These are phyloP conservation scores for Chytriomyces confervae DNA, from an alignment of 192 early-diverging fungal genomes.

Conservation along the genomic window DNA sequence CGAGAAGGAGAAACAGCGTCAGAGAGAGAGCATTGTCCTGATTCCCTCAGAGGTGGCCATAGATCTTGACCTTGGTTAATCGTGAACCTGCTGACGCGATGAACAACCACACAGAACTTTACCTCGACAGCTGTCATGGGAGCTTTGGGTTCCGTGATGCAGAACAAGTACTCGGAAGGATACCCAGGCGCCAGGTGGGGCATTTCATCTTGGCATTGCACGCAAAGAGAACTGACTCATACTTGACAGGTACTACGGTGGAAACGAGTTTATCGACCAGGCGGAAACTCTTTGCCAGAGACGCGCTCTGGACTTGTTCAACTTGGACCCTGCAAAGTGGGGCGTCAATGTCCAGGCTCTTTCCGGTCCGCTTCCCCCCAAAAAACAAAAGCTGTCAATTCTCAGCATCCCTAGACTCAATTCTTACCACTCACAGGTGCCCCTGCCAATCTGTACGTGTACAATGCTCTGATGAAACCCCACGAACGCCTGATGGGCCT, in stretches of 20 bases:
- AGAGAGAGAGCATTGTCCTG: conserved; percentile 88
- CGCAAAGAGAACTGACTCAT: background rate
- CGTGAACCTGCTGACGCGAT: background rate
- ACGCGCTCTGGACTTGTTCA: conserved; percentile 93
- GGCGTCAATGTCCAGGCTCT: conserved; percentile 98
- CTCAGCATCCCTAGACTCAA: background rate
- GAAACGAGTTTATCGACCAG: conserved; percentile 97
- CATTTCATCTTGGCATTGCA: conserved; percentile 9
- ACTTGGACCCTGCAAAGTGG: conserved; percentile 83
- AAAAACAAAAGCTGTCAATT: background rate
- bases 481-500: conserved; percentile 99
- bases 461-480: conserved; percentile 91
- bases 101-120: conserved; percentile 78
- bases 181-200: conserved; percentile 86
- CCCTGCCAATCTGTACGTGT: conserved; percentile 97
- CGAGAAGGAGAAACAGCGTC: conserved; percentile 92
- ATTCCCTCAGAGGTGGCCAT: conserved; percentile 90
- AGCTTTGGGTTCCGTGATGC: conserved; percentile 95
- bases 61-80: background rate
- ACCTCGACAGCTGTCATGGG: conserved; percentile 96
- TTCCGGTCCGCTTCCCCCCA: conserved; percentile 63
- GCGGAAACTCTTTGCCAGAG: conserved; percentile 93
- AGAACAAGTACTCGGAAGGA: conserved; percentile 99
- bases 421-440: conserved; percentile 60
- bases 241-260: conserved; percentile 90